Conservation (phyloP, 2,329 filamentous ascomycete species). For the Talaromyces sp. region DNA sequence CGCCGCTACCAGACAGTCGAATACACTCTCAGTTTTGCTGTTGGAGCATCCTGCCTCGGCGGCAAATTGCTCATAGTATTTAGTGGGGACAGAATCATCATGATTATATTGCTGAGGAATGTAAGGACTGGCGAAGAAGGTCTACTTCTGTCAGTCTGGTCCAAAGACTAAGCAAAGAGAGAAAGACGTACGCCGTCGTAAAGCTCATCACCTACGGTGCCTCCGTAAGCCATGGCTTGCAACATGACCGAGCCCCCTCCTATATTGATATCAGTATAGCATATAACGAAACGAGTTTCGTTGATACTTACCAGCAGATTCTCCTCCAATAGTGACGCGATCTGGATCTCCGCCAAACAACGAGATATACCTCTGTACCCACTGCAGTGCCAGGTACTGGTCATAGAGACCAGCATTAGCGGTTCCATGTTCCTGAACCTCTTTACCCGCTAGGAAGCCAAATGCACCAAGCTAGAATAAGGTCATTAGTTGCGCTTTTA, state of each 20-base stretch:
- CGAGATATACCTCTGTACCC: constrained; percentile 54
- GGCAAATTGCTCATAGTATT: constrained; percentile 46
- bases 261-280: neutral
- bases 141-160: constrained; percentile 21
- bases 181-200: constrained; percentile 9
- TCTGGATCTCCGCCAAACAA: constrained; percentile 54
- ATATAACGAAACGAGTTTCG: neutral
- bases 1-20: constrained; percentile 39
- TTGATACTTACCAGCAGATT: constrained; percentile 42
- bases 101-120: constrained; percentile 55
- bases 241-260: constrained; percentile 31
- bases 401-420: constrained; percentile 53
- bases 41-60: constrained; percentile 38
- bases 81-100: constrained; percentile 44
- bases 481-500: neutral
- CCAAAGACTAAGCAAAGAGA: neutral
- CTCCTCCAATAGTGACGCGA: constrained; percentile 50
- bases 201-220: neutral
- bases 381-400: constrained; percentile 56
- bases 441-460: constrained; percentile 44
- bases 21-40: constrained; percentile 25
- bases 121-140: constrained; percentile 48
- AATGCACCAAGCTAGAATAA: constrained; percentile 30
- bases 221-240: constrained; percentile 17
- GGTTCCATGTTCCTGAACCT: constrained; percentile 35